These are phyloP conservation scores for Cyberlindnera japonica DNA, from an alignment of 805 yeast genomes.

Conservation along the genomic window DNA sequence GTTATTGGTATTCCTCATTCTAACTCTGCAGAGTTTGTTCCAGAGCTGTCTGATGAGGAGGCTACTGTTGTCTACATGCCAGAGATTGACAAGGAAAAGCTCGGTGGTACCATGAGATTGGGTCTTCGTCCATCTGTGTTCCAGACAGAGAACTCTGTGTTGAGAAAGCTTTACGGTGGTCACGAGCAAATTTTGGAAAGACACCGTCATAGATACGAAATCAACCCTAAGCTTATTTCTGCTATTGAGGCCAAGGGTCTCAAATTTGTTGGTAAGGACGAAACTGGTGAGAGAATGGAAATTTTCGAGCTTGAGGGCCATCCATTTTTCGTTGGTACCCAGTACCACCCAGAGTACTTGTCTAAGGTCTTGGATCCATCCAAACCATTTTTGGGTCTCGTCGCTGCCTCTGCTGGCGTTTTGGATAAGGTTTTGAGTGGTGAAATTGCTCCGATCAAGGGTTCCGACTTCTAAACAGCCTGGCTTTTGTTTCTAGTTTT, in stretches of 20 bases:
- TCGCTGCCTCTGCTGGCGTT: slow-evolving; percentile 89
- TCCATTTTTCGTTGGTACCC: slow-evolving; percentile 91
- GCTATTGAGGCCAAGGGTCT: slow-evolving; percentile 76
- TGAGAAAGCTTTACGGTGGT: slow-evolving; percentile 77
- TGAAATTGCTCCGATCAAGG: slow-evolving; percentile 13
- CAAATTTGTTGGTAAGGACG: slow-evolving; percentile 91
- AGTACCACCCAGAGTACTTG: slow-evolving; percentile 97
- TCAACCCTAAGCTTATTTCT: slow-evolving; percentile 78
- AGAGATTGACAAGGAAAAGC: slow-evolving; percentile 88
- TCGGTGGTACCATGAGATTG: slow-evolving; percentile 99
- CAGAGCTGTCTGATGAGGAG: slow-evolving; percentile 53
- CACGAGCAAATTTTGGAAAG: slow-evolving; percentile 74
- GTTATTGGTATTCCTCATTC: slow-evolving; percentile 66
- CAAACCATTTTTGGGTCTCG: slow-evolving; percentile 90
- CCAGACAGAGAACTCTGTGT: slow-evolving; percentile 60
- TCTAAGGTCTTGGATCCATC: slow-evolving; percentile 97
- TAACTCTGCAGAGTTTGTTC: slow-evolving; percentile 79
- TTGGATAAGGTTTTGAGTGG: slow-evolving; percentile 60
- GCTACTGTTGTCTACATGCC: slow-evolving; percentile 96
- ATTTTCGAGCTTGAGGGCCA: slow-evolving; percentile 81
- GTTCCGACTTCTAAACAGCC: slow-evolving; percentile 12
- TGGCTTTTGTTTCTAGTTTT: neutral
- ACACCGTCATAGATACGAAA: slow-evolving; percentile 98
- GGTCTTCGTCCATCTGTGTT: slow-evolving; percentile 91
- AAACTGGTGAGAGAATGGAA: slow-evolving; percentile 88